Base-by-base conservation (phyloP, 306 rosid species). In the Rosa persica region DNA sequence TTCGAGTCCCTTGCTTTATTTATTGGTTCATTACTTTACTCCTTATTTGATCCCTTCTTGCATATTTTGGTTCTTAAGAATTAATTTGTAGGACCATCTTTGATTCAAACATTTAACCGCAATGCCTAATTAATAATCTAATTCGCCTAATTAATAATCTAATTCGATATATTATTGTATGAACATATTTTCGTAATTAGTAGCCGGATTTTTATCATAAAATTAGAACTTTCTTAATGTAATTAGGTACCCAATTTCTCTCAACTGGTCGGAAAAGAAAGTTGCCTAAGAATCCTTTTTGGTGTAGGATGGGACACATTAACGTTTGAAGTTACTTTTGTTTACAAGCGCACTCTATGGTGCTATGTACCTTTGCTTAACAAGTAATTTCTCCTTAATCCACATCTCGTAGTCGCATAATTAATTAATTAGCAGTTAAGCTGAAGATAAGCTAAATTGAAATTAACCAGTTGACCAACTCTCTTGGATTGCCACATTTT, bases 251-350 rank as follows among this genome's bases (percentile, higher is more conserved):
- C 62, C 51, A 19, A 51, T 20, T 51, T 11, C 23, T 47, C 25
- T 39, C 67, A 12, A 7, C 39, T 72, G 34, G 30, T 12, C 60
- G 47, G 40, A 6, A 16, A n/a, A 40, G 9, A 30, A 3, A 36
- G 40, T 42, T 38, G 44, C 44, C n/a, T 13, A 64, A 47, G 78
- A 47, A 30, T 49, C 0, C n/a, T 60, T 86, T 84, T 83, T 75
- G 96, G 88, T 86, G 85, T 55, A 70, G 79, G 93, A 89, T 78
- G 75, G 60, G 89, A 91, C 90, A 58, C 4, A 67, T 58, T 39
- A 86, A 81, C 92, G 23, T 76, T 71, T 64, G 11, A 76, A 73
- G 77, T 64, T 68, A 75, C 76, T 69, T 70, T 76, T 80, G 82
- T 74, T 80, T 55, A 70, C 64, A 39, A 73, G 81, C 87, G 81